Evolutionary conservation across 441 rosid genomes (phyloP), one percentile per base, ranked within the genome.

Genomic region (Capsella rubella): DNA sequence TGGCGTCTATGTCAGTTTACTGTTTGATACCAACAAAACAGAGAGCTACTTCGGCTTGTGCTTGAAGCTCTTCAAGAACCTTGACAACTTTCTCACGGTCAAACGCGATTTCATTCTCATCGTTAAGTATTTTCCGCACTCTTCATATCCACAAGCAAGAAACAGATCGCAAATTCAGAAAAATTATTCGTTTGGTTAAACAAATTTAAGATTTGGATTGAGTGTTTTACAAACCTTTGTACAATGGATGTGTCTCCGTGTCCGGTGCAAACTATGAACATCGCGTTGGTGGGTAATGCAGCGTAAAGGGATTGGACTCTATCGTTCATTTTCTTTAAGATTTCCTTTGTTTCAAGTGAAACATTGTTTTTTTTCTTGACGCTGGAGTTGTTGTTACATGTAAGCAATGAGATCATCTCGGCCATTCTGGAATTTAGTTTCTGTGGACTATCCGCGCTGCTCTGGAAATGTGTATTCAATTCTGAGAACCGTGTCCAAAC

Each of bases 401-500:
- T 91, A 53, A 90, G 83, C 81, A 89, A 69, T 3, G 98, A 83
- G 75, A 87, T 88, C 88, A 90, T 82, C 83, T 90, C 93, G 1
- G 97, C 97, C 60, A 96, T 82, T 80, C 85, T 87, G 51, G 82
- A 81, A 68, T 86, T 90, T 34, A 96, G 75, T 61, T 87, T 86
- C 81, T 71, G 78, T 51, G 85, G 84, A 67, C 91, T 90, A 60
- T 81, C 84, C 2, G 84, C 93, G 81, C 91, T 90, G 70, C 78
- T 83, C 90, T 82, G 86, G 53, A 83, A 83, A 82, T 88, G 87
- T 53, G 82, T 78, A 81, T 88, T 82, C 79, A 96, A 56, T 85
- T 91, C 97, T 28, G 98, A 84, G 78, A 96, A 92, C 14, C 90
- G 97, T 53, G 95, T 81, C 99, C 98, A 93, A 39, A 96, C 85